These are phyloP conservation scores for Lithospermum erythrorhizon DNA, from an alignment of 257 asterid species.

Conservation along the genomic window DNA sequence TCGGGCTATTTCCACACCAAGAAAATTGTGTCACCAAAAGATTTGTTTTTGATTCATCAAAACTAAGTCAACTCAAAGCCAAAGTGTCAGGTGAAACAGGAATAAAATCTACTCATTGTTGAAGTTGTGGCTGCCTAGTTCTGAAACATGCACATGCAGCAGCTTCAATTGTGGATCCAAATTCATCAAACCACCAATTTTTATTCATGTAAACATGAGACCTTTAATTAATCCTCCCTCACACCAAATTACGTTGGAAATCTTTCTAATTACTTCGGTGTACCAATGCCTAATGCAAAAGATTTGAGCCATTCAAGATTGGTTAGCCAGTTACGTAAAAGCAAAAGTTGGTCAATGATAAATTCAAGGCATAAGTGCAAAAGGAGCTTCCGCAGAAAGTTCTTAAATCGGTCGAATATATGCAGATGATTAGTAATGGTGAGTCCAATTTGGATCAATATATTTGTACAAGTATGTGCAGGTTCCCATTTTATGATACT, in stretches of 20 bases:
- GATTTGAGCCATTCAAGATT: too few relatives aligned
- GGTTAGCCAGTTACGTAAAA: too few relatives aligned
- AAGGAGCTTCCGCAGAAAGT: background rate
- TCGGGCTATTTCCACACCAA: too few relatives aligned
- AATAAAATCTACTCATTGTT: constrained; percentile 1
- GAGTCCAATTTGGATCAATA: background rate
- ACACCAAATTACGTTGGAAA: background rate
- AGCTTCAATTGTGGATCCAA: background rate
- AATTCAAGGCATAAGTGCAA: too few relatives aligned
- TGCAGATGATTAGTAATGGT: too few relatives aligned
- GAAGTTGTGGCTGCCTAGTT: constrained; percentile 9
- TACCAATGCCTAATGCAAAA: background rate
- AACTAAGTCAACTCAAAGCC: constrained; percentile 5
- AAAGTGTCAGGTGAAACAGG: background rate
- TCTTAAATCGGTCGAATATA: background rate
- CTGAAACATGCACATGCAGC: background rate
- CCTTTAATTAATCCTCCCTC: background rate
- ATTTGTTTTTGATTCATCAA: background rate
- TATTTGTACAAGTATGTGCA: background rate
- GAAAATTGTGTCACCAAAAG: background rate
- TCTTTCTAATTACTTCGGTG: background rate
- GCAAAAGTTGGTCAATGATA: too few relatives aligned
- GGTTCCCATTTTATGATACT: background rate
- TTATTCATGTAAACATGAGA: background rate
- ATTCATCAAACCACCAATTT: background rate